Base-by-base conservation (phyloP, 2,329 filamentous ascomycete genomes). In the Aspergillus novofumigatus region DNA sequence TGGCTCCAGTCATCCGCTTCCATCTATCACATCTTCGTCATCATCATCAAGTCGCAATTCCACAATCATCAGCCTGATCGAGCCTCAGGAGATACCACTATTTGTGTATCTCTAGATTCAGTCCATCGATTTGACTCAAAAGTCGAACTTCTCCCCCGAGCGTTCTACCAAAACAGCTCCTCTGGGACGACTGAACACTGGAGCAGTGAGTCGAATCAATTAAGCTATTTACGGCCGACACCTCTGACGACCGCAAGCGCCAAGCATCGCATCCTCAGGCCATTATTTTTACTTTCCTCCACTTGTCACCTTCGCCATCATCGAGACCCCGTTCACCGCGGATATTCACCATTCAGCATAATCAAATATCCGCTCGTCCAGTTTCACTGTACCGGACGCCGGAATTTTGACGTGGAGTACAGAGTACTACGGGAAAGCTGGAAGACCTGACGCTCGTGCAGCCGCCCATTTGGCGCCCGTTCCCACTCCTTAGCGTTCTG, bases 1-100 rank as follows among this genome's bases (percentile, higher is more conserved):
- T 54, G 51, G 55, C 41, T 52, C 52, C 44, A 52, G 32, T 51
- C 49, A 49, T 49, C 52, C 7, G 17, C 52, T 51, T 48, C 38
- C 49, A 49, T 47, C 28, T 41, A 51, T 53, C 41, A 23, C 35
- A 35, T 52, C 49, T 14, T 48, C 29, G 32, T 38, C 35, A 25
- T 21, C 20, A 23, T 21, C 21, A 45, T 45, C 23, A 14, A 23
- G 23, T 44, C 42, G n/a, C n/a, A 44, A 44, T 20, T 23, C 14
- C 32, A 35, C 5, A 14, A 35, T 35, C 32, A 38, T 38, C 32
- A 38, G 7, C 32, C 32, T 38, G 14, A 17, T n/a, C 32, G 17
- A 38, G 32, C 32, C 5, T 38, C 14, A 17, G 32, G 6, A 38
- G 32, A 17, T 17, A 35, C 14, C 32, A 35, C 11, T 17, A 35